Base-by-base conservation (phyloP, 352 stramenopile genomes). In the Globisporangium barbulae region DNA sequence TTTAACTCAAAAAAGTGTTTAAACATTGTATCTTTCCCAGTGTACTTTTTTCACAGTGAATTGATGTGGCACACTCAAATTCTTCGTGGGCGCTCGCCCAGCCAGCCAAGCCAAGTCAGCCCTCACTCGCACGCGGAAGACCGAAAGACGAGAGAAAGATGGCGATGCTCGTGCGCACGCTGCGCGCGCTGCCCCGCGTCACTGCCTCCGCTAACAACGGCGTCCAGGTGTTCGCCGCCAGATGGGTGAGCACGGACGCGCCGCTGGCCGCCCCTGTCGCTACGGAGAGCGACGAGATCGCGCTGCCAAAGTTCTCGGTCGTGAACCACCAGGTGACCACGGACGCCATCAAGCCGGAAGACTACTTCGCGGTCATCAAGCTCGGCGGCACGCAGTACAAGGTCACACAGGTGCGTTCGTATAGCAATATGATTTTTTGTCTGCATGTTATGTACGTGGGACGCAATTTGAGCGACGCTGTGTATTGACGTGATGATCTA, bases 341-440 rank as follows among this genome's bases (percentile, higher is more conserved):
- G 9, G 80, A 86, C 44, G 63, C 76, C 47, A 84, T 91, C 61
- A 76, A 79, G 44, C 78, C 82, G 5, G 76, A 88, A 48, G 85
- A 92, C 64, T 89, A 89, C 67, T 95, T 95, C 65, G 86, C 86
- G 13, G 81, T 95, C 30, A 71, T 95, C 60, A 95, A 95, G 73
- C 75, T 95, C 41, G 83, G 71, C 33, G 84, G 82, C 22, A 95
- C 84, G 54, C 86, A 95, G 72, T 95, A 93, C 75, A 95, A 95
- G 73, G 84, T 95, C 61, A 87, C 84, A 31, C 74, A 93, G 76
- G 79, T 88, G 42, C 33, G 53, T 52, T 21, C 21, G 6, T 37
- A 37, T 56, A 37, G 17, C 17, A 4, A 10, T 21, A 59, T 59
- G 19, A 19, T 13, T 13, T 4, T 9, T 42, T 45, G 12, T n/a